Evolutionary conservation across 1,139 yeast species (phyloP).

Genomic region (Candida neerlandica): DNA sequence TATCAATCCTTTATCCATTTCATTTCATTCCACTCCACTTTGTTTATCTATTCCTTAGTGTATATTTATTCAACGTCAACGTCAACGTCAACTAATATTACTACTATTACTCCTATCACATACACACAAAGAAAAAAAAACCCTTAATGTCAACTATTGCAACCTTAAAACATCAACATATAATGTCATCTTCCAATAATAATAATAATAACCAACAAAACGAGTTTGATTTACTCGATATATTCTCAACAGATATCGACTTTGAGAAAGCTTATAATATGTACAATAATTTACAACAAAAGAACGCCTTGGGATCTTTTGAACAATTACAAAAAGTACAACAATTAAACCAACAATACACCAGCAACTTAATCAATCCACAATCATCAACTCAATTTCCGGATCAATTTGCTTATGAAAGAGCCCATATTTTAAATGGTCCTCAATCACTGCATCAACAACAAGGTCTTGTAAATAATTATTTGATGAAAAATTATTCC

Average conservation of each 20-base stretch:
- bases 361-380: constrained; percentile 12
- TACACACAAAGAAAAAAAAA: background rate
- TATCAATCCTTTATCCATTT: background rate
- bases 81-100: too few species aligned
- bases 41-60: too few species aligned
- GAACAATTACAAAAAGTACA: constrained; percentile 46
- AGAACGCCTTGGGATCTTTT: constrained; percentile 36
- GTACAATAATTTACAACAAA: constrained; percentile 45
- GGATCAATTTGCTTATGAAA: constrained; percentile 16
- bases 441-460: constrained; percentile 12
- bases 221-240: constrained; percentile 28
- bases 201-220: background rate
- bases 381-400: constrained; percentile 10
- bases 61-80: too few species aligned
- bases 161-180: background rate
- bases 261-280: constrained; percentile 50
- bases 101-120: too few species aligned
- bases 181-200: background rate
- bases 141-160: background rate
- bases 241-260: constrained; percentile 47
- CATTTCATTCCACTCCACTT: background rate
- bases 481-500: constrained; percentile 2
- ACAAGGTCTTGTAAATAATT: constrained; percentile 3
- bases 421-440: constrained; percentile 16
- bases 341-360: constrained; percentile 27